phyloP scores from a whole-genome alignment of 2,329 filamentous ascomycete genomes.

The Diaporthe aspalathi region DNA sequence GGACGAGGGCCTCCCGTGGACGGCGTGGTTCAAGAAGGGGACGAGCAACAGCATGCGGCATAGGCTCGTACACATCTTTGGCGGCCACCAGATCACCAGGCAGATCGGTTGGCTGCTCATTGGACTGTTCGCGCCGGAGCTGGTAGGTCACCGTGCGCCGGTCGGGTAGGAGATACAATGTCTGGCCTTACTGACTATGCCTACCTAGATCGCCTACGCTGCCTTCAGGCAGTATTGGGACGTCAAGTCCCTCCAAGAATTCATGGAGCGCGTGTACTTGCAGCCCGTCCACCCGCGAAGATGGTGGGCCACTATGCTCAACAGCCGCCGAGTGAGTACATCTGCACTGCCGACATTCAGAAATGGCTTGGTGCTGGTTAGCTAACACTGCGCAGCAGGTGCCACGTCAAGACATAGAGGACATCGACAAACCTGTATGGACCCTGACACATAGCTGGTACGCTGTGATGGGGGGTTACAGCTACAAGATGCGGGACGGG shows the following conservation, averaged over 20 bases:
- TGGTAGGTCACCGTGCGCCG: constrained; percentile 23
- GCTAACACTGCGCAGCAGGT: neutral
- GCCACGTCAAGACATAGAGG: neutral
- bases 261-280: constrained; percentile 32
- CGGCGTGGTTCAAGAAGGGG: constrained; percentile 26
- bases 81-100: constrained; percentile 30
- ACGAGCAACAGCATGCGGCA: constrained; percentile 27
- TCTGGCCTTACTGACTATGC: too few species aligned
- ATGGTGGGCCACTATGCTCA: constrained; percentile 24
- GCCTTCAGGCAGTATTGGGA: constrained; percentile 36
- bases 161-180: too few species aligned
- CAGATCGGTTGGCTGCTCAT: constrained; percentile 35
- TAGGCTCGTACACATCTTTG: constrained; percentile 29
- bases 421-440: constrained; percentile 18
- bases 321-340: constrained; percentile 1
- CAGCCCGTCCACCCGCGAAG: constrained; percentile 2
- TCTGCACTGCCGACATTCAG: too few species aligned
- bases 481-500: constrained; percentile 28
- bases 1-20: constrained; percentile 28
- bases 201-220: constrained; percentile 28
- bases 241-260: constrained; percentile 25
- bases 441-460: constrained; percentile 33
- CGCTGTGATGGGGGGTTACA: constrained; percentile 33
- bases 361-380: too few species aligned
- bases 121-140: constrained; percentile 30